A percentile compares a stretch with the other conserved stretches of the same genome.
These are phyloP conservation scores for Gossypioides kirkii DNA, from an alignment of 345 rosid species.

Conservation along the genomic window DNA sequence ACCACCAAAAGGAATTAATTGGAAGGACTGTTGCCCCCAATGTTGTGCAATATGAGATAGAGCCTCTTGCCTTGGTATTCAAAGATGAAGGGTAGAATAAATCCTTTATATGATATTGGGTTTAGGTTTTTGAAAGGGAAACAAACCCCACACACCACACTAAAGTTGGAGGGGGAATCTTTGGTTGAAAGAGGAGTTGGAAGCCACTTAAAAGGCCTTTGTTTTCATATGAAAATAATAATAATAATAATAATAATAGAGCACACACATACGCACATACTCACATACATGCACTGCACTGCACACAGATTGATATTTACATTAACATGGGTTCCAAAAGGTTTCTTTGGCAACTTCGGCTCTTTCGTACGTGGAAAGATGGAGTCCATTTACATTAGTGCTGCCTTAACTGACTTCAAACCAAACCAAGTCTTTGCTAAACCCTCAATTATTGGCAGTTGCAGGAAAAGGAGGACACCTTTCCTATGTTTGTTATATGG, in stretches of 20 bases:
- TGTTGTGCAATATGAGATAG: too few relatives aligned
- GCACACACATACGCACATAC: too few relatives aligned
- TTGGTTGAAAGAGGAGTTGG: conserved; percentile 68
- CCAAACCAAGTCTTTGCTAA: conserved; percentile 24
- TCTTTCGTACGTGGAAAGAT: conserved; percentile 63
- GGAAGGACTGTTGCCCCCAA: too few relatives aligned
- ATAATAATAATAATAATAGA: too few relatives aligned
- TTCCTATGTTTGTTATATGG: too few relatives aligned
- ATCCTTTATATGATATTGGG: conserved; percentile 12
- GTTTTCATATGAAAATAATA: too few relatives aligned
- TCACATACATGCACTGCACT: too few relatives aligned
- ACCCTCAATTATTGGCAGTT: conserved; percentile 43
- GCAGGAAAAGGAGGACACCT: conserved; percentile 5
- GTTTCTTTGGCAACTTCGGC: conserved; percentile 33
- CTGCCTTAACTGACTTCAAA: conserved; percentile 46
- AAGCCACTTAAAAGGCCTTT: conserved; percentile 40
- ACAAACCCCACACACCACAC: conserved; percentile 30
- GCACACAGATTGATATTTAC: too few relatives aligned
- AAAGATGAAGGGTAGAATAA: conserved; percentile 2
- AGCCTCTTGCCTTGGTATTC: not conserved
- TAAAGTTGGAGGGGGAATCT: conserved; percentile 16
- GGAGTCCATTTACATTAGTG: conserved; percentile 55
- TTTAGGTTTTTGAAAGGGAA: conserved; percentile 51
- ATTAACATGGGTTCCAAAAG: conserved; percentile 31
- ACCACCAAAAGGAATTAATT: too few relatives aligned